Evolutionary conservation across 2,329 filamentous ascomycete species (phyloP), one percentile per base, ranked within the genome.

Genomic region (Fusarium sp.): DNA sequence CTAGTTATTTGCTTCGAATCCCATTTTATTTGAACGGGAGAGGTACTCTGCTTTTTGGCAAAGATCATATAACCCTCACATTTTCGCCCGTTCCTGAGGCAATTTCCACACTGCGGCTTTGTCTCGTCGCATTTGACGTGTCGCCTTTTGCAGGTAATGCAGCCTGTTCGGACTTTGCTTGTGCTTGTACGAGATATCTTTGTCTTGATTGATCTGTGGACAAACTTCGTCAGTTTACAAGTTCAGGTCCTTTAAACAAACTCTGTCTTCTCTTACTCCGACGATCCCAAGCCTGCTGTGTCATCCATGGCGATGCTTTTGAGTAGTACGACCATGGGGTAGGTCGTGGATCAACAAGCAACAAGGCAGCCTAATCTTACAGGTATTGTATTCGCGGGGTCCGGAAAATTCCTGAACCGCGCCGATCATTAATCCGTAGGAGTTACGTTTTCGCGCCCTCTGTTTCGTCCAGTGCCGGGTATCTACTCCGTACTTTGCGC

Each of bases 111-210:
- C 0, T 48, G 30, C 2, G 69, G 69, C 9, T 62, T 67, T 7
- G 38, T 7, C 26, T 72, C 69, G 12, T 72, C 69, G n/a, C 69
- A 72, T 43, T 70, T 72, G n/a, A 72, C 43, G 20, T 68, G 69
- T 0, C 69, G 69, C 38, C 54, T 70, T n/a, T 72, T 72, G 43
- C 69, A 72, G 30, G 69, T 71, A 28, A 72, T 62, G 43, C 69
- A 72, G 3, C 69, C 69, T 24, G 69, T 67, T 28, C 65, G 55
- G 11, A 71, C 69, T 23, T 71, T 71, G 10, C 40, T 56, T 8
- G 57, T 46, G 50, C 69, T 72, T 19, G 59, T 72, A 1, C 69
- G 69, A n/a, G 69, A 48, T 12, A 56, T 44, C 50, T 71, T 71
- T 38, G 43, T 42, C 10, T 51, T 65, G 14, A 3, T n/a, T 9